Evolutionary conservation across 768 basidiomycete genomes (phyloP).

Genomic region (Symmetrospora coprosmae): DNA sequence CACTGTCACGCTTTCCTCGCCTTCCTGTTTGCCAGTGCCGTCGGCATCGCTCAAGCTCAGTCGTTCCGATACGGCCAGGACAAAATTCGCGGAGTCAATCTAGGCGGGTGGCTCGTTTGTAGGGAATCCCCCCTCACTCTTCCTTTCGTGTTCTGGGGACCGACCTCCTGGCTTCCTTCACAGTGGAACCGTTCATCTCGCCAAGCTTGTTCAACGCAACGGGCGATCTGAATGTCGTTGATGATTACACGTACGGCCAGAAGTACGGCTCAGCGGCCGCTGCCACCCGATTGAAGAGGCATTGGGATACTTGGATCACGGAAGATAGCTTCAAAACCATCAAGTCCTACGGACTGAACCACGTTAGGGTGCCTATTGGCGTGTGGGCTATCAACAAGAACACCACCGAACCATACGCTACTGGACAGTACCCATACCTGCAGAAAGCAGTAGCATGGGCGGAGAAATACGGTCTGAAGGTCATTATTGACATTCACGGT

Average conservation of each 20-base stretch:
- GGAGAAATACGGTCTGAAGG: constrained; percentile 18
- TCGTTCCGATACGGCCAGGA: constrained; percentile 46
- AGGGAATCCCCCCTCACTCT: constrained; percentile 42
- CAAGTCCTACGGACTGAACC: constrained; percentile 16
- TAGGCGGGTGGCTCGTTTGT: constrained; percentile 55
- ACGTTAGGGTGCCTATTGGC: constrained; percentile 12
- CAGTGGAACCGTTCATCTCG: constrained; percentile 55
- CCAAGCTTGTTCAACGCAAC: constrained; percentile 61
- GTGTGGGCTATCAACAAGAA: constrained; percentile 4
- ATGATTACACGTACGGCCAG: constrained; percentile 45
- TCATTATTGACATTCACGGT: constrained; percentile 26
- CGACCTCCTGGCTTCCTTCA: background rate
- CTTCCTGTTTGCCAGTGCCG: background rate
- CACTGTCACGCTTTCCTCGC: background rate
- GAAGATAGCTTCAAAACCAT: background rate
- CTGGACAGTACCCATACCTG: constrained; percentile 21
- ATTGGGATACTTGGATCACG: constrained; percentile 18
- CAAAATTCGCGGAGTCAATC: constrained; percentile 69
- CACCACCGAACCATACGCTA: constrained; percentile 8
- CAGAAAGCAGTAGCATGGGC: constrained; percentile 24
- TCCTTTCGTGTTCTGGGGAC: constrained; percentile 35
- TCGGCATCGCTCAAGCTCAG: background rate
- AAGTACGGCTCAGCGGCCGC: constrained; percentile 1
- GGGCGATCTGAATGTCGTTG: constrained; percentile 48
- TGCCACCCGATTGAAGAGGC: background rate